phyloP scores from a whole-genome alignment of 2,329 filamentous ascomycete species.

The Diaporthe destruens region DNA sequence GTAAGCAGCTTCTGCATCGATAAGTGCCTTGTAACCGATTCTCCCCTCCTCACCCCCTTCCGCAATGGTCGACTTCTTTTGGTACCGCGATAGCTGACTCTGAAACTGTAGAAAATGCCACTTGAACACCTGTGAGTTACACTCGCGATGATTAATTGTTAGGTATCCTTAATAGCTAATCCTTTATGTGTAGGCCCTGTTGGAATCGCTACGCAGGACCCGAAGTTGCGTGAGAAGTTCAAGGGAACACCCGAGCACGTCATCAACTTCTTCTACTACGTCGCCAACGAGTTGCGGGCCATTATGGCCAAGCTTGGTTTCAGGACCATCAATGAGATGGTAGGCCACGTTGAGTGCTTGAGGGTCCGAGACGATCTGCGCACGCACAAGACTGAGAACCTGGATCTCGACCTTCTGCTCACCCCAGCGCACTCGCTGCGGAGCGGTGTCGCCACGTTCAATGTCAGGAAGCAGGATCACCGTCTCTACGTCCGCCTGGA shows the following conservation, averaged over 20 bases:
- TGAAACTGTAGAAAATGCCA: not conserved
- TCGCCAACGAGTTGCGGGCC: slow-evolving; percentile 93
- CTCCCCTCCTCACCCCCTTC: no score
- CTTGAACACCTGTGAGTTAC: no score
- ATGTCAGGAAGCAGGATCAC: slow-evolving; percentile 97
- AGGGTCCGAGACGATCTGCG: slow-evolving; percentile 90
- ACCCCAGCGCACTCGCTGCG: slow-evolving; percentile 96
- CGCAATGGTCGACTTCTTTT: not conserved
- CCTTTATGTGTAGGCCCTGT: slow-evolving; percentile 73
- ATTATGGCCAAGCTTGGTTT: slow-evolving; percentile 98
- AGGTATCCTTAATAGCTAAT: not conserved
- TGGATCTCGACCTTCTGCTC: slow-evolving; percentile 91
- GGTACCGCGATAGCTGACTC: not conserved
- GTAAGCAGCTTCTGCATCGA: slow-evolving; percentile 52
- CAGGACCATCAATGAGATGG: slow-evolving; percentile 97
- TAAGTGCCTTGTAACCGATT: not conserved
- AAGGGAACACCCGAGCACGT: slow-evolving; percentile 93
- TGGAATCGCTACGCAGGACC: slow-evolving; percentile 95
- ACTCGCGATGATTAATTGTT: no score
- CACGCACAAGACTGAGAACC: slow-evolving; percentile 90
- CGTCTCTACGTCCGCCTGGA: slow-evolving; percentile 92
- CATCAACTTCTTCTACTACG: slow-evolving; percentile 99
- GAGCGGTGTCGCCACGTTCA: slow-evolving; percentile 95
- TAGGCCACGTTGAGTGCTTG: slow-evolving; percentile 89
- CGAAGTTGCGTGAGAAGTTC: slow-evolving; percentile 95